Base-by-base conservation (phyloP, 108 stramenopile species). In the Stephanodiscus minutulus region DNA sequence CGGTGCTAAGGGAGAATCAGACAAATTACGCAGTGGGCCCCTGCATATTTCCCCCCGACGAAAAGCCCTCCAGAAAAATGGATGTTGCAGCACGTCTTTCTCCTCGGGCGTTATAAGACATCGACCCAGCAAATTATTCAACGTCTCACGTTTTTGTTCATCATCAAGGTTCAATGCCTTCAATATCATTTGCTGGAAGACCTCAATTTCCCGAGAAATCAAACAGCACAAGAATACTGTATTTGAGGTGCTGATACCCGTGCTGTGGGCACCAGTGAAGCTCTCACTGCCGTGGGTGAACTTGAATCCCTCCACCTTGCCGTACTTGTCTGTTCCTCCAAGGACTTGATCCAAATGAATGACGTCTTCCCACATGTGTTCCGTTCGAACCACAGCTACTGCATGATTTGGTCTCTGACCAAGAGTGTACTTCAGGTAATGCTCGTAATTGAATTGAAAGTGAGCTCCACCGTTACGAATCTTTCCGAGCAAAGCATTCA, bases 181-280 rank as follows among this genome's bases (percentile, higher is more conserved):
- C 8, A 65, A 28, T 35, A 64, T 64, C 25, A 46, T 28, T 50
- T 15, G 15, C 43, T 50, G 64, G 47, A 35, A 64, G 0, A n/a
- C 46, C 33, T 65, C 64, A 13, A 50, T 25, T 31, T 65, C 64
- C 64, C 27, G 22, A 52, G 22, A 24, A 52, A 52, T 48, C 47
- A 48, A 33, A 33, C 47, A 48, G 18, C 47, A 48, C 18, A 48
- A 18, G 47, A 18, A 48, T 48, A 48, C 3, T 18, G 15, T 48
- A 52, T 52, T 24, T 24, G 29, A 31, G 29, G 1, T 6, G n/a
- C 29, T 33, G n/a, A 58, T 31, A 35, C 1, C 7, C 0, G 3
- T 27, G 36, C 13, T 15, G 22, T 53, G 25, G 0, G 52, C 11
- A 3, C 15, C 33, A 35, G 1, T 36, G 57, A 36, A 58, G 2